Conservation (phyloP, 1,284 basidiomycete genomes). For the Sporisorium sorghi region DNA sequence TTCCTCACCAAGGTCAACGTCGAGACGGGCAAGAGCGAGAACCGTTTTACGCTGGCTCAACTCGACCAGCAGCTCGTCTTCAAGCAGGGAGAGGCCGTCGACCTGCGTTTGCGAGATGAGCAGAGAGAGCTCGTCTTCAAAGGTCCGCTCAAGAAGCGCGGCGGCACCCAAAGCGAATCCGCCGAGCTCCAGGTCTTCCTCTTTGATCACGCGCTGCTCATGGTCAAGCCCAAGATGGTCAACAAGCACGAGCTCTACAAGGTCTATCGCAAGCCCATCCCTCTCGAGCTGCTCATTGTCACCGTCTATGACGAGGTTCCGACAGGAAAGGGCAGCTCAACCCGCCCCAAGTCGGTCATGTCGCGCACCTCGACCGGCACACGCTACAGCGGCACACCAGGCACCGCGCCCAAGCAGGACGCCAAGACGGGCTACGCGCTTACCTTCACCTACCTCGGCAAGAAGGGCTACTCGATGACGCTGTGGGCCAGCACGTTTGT, state of each 20-base stretch:
- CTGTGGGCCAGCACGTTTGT: constrained; percentile 91
- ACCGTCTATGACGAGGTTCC: constrained; percentile 80
- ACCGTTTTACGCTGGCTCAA: constrained; percentile 90
- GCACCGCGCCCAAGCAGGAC: constrained; percentile 73
- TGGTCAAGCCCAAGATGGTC: constrained; percentile 88
- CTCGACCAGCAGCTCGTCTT: constrained; percentile 88
- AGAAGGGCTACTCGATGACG: constrained; percentile 90
- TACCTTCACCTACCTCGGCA: constrained; percentile 91
- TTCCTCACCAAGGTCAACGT: constrained; percentile 90
- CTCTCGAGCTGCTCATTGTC: constrained; percentile 89
- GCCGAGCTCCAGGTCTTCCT: constrained; percentile 93
- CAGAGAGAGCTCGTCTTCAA: constrained; percentile 92
- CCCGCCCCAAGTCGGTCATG: constrained; percentile 72
- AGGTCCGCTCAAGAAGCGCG: constrained; percentile 90
- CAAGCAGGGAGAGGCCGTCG: constrained; percentile 84
- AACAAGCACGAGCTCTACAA: constrained; percentile 92
- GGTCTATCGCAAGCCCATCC: constrained; percentile 96
- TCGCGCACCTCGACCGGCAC: constrained; percentile 70
- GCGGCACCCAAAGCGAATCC: constrained; percentile 77
- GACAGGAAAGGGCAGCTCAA: constrained; percentile 59
- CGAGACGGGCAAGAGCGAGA: constrained; percentile 91
- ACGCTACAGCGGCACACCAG: constrained; percentile 63
- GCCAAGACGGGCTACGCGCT: constrained; percentile 90
- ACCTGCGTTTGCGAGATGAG: constrained; percentile 86
- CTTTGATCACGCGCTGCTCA: constrained; percentile 95